Evolutionary conservation across 225 moss, liverwort and hornwort species (phyloP), one percentile per base, ranked within the genome.

Genomic region (Sphagnum contortum): DNA sequence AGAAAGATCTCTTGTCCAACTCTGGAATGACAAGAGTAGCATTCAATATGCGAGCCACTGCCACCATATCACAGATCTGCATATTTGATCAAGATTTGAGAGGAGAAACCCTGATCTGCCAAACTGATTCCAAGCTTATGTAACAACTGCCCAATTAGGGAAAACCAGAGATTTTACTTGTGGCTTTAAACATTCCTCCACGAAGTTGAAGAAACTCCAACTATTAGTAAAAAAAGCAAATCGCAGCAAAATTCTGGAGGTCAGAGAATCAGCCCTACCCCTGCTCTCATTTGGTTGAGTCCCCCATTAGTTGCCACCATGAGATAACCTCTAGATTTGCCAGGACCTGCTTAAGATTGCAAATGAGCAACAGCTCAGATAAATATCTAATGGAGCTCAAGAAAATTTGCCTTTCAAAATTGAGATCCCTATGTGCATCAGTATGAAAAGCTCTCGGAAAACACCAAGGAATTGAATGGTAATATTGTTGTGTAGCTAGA

Each of bases 251-350:
- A 29, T 29, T 29, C 29, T 29, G 29, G 29, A 29, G 29, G 29
- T 29, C 52, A 5, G 52, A 9, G 52, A 52, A 29, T 29, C 1
- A 52, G 52, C 12, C 87, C 77, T 81, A 98, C 96, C 72, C 96
- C 96, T 60, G 93, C 92, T 68, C 96, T 83, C 96, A 98, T 98
- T 13, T 98, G 96, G 55, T 98, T 98, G 62, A 98, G 93, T 68
- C 96, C 96, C 11, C 96, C 96, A 67, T 98, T 98, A 10, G 76
- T 82, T 7, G 75, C 71, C 12, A 84, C 84, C 84, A 78, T 70
- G 3, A 84, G 65, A 70, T 84, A 84, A 8, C 84, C 84, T 74
- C 56, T 56, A 12, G 72, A 63, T 55, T 78, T 49, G 8, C 72
- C 63, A 64, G 76, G 78, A 60, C 62, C 84, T 84, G 8, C 10